Evolutionary conservation across 441 rosid genomes (phyloP), one percentile per base, ranked within the genome.

Genomic region (Theobroma grandiflorum): DNA sequence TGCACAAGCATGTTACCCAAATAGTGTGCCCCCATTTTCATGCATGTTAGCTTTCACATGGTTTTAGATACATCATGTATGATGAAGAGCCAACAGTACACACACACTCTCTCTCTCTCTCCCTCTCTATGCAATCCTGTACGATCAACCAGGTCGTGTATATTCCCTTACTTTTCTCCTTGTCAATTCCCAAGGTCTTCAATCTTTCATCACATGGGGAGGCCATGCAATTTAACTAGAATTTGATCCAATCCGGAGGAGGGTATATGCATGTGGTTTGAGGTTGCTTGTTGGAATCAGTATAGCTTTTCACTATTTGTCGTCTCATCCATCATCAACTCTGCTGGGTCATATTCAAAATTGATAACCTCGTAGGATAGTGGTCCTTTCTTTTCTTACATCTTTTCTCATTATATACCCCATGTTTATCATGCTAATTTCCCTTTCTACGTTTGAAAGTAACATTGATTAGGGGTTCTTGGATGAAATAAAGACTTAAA

Each of bases 21-120:
- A 64, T 76, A 72, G 57, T 62, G 38, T 74, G 72, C 49, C 62
- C 80, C 55, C 75, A 65, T 82, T 78, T 75, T 18, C 65, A 18
- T 73, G 84, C 87, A 84, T 49, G 88, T 85, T 82, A 55, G 84
- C 79, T 55, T 81, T 84, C 89, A 84, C 86, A 86, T 85, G 89
- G 72, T 63, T 76, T 78, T 76, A 43, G 74, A 26, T 7, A 58
- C 50, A 67, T 58, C 61, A 53, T 79, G 59, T 45, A 47, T 50
- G 66, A 40, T 38, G 12, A 68, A 57, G 75, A 69, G 3, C 33
- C 35, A 68, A 43, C 14, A 68, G 10, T 18, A 8, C 12, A 14
- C 2, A 18, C 61, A n/a, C n/a, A n/a, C n/a, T n/a, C 33, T 67
- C 52, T 67, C 52, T 42, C 50, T 18, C 11, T 0, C 2, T 61